phyloP scores from a whole-genome alignment of 2,329 filamentous ascomycete genomes.

The Eutypa lata region DNA sequence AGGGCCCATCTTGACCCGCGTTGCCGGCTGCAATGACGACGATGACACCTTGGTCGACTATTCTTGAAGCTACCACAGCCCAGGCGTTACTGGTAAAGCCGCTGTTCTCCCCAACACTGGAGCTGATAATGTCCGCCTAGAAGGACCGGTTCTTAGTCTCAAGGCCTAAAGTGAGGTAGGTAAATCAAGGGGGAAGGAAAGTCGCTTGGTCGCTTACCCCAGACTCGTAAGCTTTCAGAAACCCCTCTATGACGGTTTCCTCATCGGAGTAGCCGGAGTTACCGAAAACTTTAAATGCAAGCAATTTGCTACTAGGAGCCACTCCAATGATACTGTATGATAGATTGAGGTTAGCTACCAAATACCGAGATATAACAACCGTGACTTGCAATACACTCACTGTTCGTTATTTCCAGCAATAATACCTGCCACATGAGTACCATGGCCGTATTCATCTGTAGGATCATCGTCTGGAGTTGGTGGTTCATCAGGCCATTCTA shows the following conservation, averaged over 20 bases:
- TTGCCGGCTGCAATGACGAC: constrained; percentile 20
- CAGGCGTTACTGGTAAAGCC: constrained; percentile 34
- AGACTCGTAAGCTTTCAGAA: constrained; percentile 20
- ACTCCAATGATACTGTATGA: constrained; percentile 18
- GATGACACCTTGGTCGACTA: constrained; percentile 32
- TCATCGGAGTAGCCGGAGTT: constrained; percentile 16
- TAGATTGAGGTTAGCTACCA: too few relatives aligned
- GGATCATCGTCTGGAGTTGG: constrained; percentile 17
- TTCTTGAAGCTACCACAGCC: constrained; percentile 38
- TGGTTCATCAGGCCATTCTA: constrained; percentile 17
- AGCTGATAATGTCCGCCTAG: constrained; percentile 22
- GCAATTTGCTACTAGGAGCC: constrained; percentile 19
- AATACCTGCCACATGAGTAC: constrained; percentile 21
- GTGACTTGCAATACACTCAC: constrained; percentile 3
- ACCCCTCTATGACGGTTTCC: constrained; percentile 19
- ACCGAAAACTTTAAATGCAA: constrained; percentile 20
- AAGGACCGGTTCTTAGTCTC: background rate
- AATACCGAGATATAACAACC: background rate
- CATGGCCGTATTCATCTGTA: constrained; percentile 16
- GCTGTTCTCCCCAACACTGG: constrained; percentile 17
- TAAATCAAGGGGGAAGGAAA: too few relatives aligned
- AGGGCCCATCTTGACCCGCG: constrained; percentile 19
- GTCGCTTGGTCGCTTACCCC: constrained; percentile 10
- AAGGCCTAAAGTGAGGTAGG: background rate
- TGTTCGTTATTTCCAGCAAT: constrained; percentile 19